Evolutionary conservation across 1,139 yeast species (phyloP).

Genomic region (Yamadazyma friedrichii): DNA sequence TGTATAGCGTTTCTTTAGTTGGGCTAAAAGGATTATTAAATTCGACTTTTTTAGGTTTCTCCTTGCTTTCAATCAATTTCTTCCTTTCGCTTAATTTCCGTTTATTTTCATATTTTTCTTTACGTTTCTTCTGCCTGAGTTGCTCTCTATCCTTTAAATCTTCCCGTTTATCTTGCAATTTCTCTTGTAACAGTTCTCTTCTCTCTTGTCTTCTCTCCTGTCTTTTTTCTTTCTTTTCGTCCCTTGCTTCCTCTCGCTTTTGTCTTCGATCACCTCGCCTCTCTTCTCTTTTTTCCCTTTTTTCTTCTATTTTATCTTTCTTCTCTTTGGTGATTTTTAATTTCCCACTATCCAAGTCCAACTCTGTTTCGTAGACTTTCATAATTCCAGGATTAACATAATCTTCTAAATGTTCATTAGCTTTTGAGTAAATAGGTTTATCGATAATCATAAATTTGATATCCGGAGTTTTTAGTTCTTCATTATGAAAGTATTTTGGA

Average conservation of each 20-base stretch:
- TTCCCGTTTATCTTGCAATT: slow-evolving; percentile 1
- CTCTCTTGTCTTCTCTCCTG: slow-evolving; percentile 14
- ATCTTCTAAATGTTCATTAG: slow-evolving; percentile 33
- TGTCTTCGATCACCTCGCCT: slow-evolving; percentile 11
- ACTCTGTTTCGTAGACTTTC: slow-evolving; percentile 19
- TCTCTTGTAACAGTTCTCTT: slow-evolving; percentile 8
- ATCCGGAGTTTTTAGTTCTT: slow-evolving; percentile 36
- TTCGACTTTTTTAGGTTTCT: slow-evolving; percentile 8
- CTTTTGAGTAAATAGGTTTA: slow-evolving; percentile 44
- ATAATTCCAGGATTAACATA: slow-evolving; percentile 18
- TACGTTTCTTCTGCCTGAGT: slow-evolving; percentile 1
- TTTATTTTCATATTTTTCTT: slow-evolving; percentile 10
- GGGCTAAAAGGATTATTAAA: slow-evolving; percentile 16
- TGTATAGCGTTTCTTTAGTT: slow-evolving; percentile 7
- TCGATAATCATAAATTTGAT: slow-evolving; percentile 34
- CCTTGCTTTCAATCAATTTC: slow-evolving; percentile 12
- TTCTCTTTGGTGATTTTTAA: slow-evolving; percentile 13
- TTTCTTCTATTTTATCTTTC: slow-evolving; percentile 6
- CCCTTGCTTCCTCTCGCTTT: slow-evolving; percentile 3
- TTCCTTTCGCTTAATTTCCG: slow-evolving; percentile 10
- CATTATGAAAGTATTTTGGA: slow-evolving; percentile 42
- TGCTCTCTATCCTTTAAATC: slow-evolving; percentile 3
- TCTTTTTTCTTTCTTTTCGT: slow-evolving; percentile 9
- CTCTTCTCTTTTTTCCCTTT: slow-evolving; percentile 14
- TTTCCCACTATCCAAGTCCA: slow-evolving; percentile 16